Percentiles rank a stretch among this genome's conserved stretches.
These are phyloP conservation scores for Zychaea mexicana DNA, from an alignment of 371 early-diverging fungal species.

Conservation along the genomic window DNA sequence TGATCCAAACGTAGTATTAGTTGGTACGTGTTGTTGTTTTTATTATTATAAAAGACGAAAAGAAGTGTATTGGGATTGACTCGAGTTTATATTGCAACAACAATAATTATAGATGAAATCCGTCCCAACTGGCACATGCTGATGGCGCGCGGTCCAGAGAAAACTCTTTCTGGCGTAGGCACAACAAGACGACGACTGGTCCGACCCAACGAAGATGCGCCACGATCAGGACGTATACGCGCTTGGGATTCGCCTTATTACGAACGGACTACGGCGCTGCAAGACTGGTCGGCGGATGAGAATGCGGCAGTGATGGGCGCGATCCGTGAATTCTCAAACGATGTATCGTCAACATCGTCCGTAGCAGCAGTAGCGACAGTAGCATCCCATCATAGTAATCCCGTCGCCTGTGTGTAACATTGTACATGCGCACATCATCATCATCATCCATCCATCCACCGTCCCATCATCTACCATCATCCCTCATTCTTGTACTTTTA, in stretches of 20 bases:
- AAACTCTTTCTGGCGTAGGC: slow-evolving; percentile 7
- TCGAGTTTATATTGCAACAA: too few species aligned
- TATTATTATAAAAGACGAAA: background rate
- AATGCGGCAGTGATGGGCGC: slow-evolving; percentile 1
- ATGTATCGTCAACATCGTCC: too few species aligned
- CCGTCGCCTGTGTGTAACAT: too few species aligned
- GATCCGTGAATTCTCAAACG: background rate
- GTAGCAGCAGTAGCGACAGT: too few species aligned
- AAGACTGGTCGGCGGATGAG: background rate
- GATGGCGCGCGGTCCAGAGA: background rate
- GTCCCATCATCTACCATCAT: background rate
- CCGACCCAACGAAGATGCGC: background rate
- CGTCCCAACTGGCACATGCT: slow-evolving; percentile 72
- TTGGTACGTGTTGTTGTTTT: slow-evolving; percentile 48
- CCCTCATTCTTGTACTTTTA: background rate
- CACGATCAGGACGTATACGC: background rate
- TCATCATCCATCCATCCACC: background rate
- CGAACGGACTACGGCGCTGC: background rate
- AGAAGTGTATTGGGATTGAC: too few species aligned
- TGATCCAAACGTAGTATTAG: slow-evolving; percentile 73
- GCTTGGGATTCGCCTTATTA: slow-evolving; percentile 9
- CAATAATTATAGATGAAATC: slow-evolving; percentile 65
- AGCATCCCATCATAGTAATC: too few species aligned
- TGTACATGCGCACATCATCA: too few species aligned
- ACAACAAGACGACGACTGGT: slow-evolving; percentile 8